Evolutionary conservation across 2,329 filamentous ascomycete genomes (phyloP).

Genomic region (Zymoseptoria ardabiliae): DNA sequence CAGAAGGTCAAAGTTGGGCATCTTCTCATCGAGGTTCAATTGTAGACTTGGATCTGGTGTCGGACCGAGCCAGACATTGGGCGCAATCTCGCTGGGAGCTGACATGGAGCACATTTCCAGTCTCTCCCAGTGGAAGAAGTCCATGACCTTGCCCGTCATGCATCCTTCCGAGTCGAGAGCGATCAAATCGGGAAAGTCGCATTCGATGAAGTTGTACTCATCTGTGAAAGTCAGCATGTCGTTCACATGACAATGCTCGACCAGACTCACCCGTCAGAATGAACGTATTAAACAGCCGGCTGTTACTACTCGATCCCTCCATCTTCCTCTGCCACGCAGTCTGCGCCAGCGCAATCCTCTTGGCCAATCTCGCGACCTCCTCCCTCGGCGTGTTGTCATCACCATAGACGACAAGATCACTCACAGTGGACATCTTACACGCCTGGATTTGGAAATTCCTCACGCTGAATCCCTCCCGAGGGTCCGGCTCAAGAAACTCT

Average conservation of each 20-base stretch:
- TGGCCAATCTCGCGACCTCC: slow-evolving; percentile 58
- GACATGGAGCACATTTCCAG: slow-evolving; percentile 93
- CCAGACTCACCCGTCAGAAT: slow-evolving; percentile 51
- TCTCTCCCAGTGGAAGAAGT: slow-evolving; percentile 85
- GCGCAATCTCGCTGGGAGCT: slow-evolving; percentile 75
- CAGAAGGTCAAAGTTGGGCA: slow-evolving; percentile 58
- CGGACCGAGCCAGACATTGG: slow-evolving; percentile 84
- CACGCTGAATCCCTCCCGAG: slow-evolving; percentile 84
- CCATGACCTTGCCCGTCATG: slow-evolving; percentile 69
- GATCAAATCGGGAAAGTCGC: slow-evolving; percentile 61
- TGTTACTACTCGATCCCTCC: slow-evolving; percentile 35
- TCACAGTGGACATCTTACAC: slow-evolving; percentile 77
- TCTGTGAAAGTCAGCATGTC: slow-evolving; percentile 34
- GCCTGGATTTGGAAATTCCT: slow-evolving; percentile 96
- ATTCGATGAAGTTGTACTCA: slow-evolving; percentile 65
- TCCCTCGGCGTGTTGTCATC: slow-evolving; percentile 57
- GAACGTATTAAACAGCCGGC: slow-evolving; percentile 76
- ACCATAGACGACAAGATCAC: slow-evolving; percentile 89
- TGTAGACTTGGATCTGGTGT: slow-evolving; percentile 62
- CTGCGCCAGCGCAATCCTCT: slow-evolving; percentile 67
- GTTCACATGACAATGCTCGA: neutral
- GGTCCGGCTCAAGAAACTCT: slow-evolving; percentile 76
- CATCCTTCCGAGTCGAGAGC: slow-evolving; percentile 65
- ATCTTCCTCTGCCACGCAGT: slow-evolving; percentile 63
- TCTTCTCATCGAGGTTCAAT: slow-evolving; percentile 40